Base-by-base conservation (phyloP, 1,284 basidiomycete genomes). In the Moesziomyces aphidis region DNA sequence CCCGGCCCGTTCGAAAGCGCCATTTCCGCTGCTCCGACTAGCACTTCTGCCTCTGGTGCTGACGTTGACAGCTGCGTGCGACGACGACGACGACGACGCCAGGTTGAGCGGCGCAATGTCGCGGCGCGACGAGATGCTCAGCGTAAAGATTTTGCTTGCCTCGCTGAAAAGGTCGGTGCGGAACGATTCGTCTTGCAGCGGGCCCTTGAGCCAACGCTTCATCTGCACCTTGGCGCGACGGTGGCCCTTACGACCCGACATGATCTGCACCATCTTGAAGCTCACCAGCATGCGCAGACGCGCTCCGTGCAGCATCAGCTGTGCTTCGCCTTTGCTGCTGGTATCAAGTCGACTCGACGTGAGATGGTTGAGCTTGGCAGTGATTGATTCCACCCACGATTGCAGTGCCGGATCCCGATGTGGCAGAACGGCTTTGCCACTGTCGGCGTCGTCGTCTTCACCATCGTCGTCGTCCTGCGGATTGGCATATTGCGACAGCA, bases 211-310 rank as follows among this genome's bases (percentile, higher is more conserved):
- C 55, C 55, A 50, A n/a, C n/a, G 24, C 23, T 45, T 44, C 47
- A 57, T 48, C 22, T 46, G 45, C 15, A 39, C 9, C 13, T 48
- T 46, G 9, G 54, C 45, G 5, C 54, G 45, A 3, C 45, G 26
- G 22, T 31, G 24, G 3, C 55, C 55, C n/a, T 50, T 49, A 7
- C 55, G 55, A 22, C 55, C 46, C 11, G 55, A 56, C 55, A 56
- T 39, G 31, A 56, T 49, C 36, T 56, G 55, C 55, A 48, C 34
- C 9, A 19, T 42, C 24, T 50, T 43, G 39, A 50, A 50, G 55
- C 48, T 50, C 34, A 57, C 55, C 47, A 57, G 48, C 47, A 50
- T 21, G 11, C 46, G 48, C 15, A 57, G 42, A 28, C 22, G 34
- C 4, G 55, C 46, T 3, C 47, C 55, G 21, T 49, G 23, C 10